These are phyloP conservation scores for Phytophthora fragariaefolia DNA, from an alignment of 352 stramenopile species.

Conservation along the genomic window DNA sequence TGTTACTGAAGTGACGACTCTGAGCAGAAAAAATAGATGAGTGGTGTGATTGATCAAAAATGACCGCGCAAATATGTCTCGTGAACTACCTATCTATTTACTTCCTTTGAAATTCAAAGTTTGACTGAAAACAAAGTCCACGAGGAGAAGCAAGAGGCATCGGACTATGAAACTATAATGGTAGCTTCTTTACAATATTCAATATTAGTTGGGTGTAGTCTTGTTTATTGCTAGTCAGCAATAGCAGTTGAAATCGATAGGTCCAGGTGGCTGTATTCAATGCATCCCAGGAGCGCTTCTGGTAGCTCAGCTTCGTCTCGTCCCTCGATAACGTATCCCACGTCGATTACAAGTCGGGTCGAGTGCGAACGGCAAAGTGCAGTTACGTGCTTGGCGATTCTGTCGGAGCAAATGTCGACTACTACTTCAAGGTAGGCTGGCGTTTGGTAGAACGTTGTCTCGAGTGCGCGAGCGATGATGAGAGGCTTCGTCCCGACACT, in stretches of 20 bases:
- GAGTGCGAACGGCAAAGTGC: slow-evolving; percentile 75
- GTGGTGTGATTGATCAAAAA: no score
- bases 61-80: no score
- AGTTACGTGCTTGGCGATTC: slow-evolving; percentile 81
- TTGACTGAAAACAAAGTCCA: no score
- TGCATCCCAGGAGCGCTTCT: slow-evolving; percentile 79
- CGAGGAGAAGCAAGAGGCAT: no score
- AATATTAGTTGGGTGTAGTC: no score
- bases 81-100: no score
- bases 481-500: slow-evolving; percentile 81
- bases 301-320: slow-evolving; percentile 70
- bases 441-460: slow-evolving; percentile 69
- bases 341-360: slow-evolving; percentile 72
- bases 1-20: slow-evolving; percentile 10
- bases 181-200: slow-evolving; percentile 28
- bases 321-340: slow-evolving; percentile 86
- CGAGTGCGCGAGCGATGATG: slow-evolving; percentile 71
- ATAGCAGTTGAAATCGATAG: slow-evolving; percentile 62
- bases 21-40: no score
- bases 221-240: slow-evolving; percentile 22
- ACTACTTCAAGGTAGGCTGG: slow-evolving; percentile 75
- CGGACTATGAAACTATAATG: neutral
- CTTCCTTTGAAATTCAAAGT: no score
- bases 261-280: slow-evolving; percentile 84
- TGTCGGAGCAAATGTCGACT: slow-evolving; percentile 80